Evolutionary conservation across 805 yeast genomes (phyloP), one percentile per base, ranked within the genome.

Genomic region (Saccharomycopsis fibuligera): DNA sequence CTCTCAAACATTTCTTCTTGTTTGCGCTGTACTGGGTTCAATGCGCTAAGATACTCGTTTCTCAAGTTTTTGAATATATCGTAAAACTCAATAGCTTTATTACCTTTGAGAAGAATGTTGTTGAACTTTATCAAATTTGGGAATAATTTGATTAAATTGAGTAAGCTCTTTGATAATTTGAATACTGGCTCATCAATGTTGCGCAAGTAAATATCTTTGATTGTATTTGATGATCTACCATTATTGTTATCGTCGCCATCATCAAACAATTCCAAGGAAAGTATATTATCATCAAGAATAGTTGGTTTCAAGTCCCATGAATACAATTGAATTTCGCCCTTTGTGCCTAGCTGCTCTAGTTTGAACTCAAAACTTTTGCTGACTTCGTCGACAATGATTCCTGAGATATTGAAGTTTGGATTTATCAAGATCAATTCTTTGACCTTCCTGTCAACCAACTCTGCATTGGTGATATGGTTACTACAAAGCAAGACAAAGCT

Each of bases 71-170:
- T 64, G 44, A 60, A 69, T 2, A 75, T 61, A 8, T 72, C 69
- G 42, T 75, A 69, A 35, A 85, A 68, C 21, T 72, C 64, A 23
- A 67, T 61, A 0, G 90, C 72, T 43, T 70, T 68, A 24, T 69
- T 66, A 0, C 96, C 96, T 56, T 82, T 77, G 12, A 79, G 73
- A 40, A 71, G 78, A 2, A 74, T 62, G 50, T 80, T 76, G 35
- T 81, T 79, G 27, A 81, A 64, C 54, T 78, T 69, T 24, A 76
- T 54, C 47, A 54, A 67, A 50, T 62, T 68, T 31, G 68, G 73
- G 46, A 64, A 77, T 45, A 55, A 31, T 3, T 60, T 49, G 44
- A 75, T 71, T 10, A 82, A 51, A 22, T 68, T 64, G 14, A 81
- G 61, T 33, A 86, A 57, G 0, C 78, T 66, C 27, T 70, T 63